These are phyloP conservation scores for Primulina tabacum DNA, from an alignment of 257 asterid genomes.

Conservation along the genomic window DNA sequence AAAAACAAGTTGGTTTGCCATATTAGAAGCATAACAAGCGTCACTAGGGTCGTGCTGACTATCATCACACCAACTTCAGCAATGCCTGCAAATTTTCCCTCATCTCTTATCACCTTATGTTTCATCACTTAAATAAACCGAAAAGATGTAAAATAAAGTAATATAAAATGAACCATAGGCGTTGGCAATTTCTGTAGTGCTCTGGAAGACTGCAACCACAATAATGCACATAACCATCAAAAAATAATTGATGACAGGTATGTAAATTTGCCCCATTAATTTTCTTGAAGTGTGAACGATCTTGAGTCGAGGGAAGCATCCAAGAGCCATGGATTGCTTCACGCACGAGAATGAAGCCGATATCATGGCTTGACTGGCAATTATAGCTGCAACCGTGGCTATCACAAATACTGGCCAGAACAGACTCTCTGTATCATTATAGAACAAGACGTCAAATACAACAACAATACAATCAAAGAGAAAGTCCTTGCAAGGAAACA, in stretches of 20 bases:
- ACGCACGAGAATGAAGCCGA: slow-evolving; percentile 95
- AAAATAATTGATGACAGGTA: slow-evolving; percentile 90
- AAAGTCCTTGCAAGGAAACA: not conserved
- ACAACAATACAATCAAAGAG: not conserved
- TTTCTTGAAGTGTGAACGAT: slow-evolving; percentile 86
- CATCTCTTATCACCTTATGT: not conserved
- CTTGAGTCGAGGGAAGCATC: slow-evolving; percentile 95
- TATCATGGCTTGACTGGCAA: slow-evolving; percentile 99
- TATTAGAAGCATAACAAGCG: slow-evolving; percentile 85
- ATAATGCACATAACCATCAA: slow-evolving; percentile 88
- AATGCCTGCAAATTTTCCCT: slow-evolving; percentile 50
- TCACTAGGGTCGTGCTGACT: slow-evolving; percentile 78
- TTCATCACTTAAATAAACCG: not conserved
- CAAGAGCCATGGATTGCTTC: slow-evolving; percentile 95
- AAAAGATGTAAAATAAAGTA: not conserved
- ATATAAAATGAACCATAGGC: slow-evolving; percentile 67
- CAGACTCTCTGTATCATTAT: slow-evolving; percentile 47
- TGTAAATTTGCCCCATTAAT: slow-evolving; percentile 89
- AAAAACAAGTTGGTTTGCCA: slow-evolving; percentile 75
- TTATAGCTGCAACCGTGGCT: slow-evolving; percentile 88
- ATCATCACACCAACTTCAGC: slow-evolving; percentile 99
- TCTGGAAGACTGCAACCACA: slow-evolving; percentile 80
- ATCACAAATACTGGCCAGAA: slow-evolving; percentile 89
- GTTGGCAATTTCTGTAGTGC: slow-evolving; percentile 82
- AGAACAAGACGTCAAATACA: slow-evolving; percentile 25